phyloP scores from a whole-genome alignment of 805 yeast species.

The Yarrowia deformans region DNA sequence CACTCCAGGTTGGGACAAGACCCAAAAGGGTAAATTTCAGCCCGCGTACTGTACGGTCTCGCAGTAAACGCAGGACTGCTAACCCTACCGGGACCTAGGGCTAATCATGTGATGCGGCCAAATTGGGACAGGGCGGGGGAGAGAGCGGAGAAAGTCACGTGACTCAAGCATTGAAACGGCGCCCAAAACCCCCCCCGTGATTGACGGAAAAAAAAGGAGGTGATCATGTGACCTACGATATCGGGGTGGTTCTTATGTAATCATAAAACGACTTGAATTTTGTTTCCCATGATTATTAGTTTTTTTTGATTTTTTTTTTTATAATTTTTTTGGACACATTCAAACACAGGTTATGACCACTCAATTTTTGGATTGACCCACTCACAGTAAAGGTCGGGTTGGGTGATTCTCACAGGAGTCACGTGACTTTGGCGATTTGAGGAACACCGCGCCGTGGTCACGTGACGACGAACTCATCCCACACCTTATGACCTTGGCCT shows the following conservation, averaged over 20 bases:
- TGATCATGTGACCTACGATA: too few relatives aligned
- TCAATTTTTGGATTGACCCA: not conserved
- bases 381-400: not conserved
- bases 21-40: constrained; percentile 39
- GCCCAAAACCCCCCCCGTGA: too few relatives aligned
- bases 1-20: constrained; percentile 29
- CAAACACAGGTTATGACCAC: constrained; percentile 12
- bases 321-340: too few relatives aligned
- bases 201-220: too few relatives aligned
- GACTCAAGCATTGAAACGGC: not conserved
- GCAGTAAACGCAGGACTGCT: constrained; percentile 11
- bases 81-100: constrained; percentile 35
- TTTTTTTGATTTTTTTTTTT: too few relatives aligned
- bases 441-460: too few relatives aligned
- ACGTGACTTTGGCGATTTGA: too few relatives aligned
- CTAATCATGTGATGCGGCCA: constrained; percentile 7
- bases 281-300: not conserved
- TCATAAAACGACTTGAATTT: not conserved
- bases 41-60: constrained; percentile 33
- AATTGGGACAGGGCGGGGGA: not conserved
- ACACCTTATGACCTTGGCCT: too few relatives aligned
- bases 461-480: not conserved
- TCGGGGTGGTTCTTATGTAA: not conserved
- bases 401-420: not conserved
- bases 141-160: not conserved